Evolutionary conservation across 1,139 yeast genomes (phyloP).

Genomic region (Yamadazyma trypodendri): DNA sequence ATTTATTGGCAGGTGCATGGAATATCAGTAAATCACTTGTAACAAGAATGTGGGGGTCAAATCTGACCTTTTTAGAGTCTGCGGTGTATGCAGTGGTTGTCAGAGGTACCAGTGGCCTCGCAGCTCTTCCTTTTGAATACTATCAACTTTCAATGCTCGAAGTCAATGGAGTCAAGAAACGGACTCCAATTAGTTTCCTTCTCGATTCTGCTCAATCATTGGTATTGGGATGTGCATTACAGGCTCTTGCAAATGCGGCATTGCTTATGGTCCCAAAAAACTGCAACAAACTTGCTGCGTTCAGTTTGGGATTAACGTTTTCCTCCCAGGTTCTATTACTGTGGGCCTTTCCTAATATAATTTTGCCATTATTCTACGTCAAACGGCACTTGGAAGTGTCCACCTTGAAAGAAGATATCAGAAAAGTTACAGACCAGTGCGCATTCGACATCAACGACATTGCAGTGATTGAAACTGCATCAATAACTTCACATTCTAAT

Average conservation of each 20-base stretch:
- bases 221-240: neutral
- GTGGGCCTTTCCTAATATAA: neutral
- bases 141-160: neutral
- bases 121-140: no score
- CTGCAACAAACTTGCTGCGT: neutral
- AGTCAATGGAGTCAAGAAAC: neutral
- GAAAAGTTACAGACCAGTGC: neutral
- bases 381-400: neutral
- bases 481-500: neutral
- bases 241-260: neutral
- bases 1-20: neutral
- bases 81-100: no score
- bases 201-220: neutral
- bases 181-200: neutral
- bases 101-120: no score
- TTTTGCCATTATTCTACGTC: neutral
- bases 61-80: no score
- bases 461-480: neutral
- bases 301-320: neutral
- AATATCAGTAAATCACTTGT: neutral
- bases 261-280: neutral
- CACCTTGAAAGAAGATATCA: neutral
- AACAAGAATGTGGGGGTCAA: no score
- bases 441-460: neutral
- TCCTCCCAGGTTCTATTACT: neutral